Conservation (phyloP, 2,329 filamentous ascomycete genomes). For the Talaromyces sp. region DNA sequence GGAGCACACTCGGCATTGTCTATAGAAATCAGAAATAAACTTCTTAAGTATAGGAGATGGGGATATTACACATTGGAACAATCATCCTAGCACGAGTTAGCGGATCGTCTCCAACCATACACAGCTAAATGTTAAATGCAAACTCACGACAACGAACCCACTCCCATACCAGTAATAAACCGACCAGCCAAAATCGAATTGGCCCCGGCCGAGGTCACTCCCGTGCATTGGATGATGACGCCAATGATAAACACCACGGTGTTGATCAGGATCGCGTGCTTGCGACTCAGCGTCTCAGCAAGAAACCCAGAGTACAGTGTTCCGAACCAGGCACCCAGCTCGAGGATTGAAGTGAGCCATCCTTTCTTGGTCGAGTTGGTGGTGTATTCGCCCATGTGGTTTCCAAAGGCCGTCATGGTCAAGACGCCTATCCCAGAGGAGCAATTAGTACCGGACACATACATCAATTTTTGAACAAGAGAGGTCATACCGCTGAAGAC, state of each 20-base stretch:
- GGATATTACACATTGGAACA: slow-evolving; percentile 47
- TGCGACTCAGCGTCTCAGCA: slow-evolving; percentile 65
- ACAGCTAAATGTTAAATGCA: too few species aligned
- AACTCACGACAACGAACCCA: slow-evolving; percentile 40
- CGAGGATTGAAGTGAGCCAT: slow-evolving; percentile 55
- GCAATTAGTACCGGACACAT: neutral
- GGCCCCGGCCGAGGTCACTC: slow-evolving; percentile 25
- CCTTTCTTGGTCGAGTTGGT: slow-evolving; percentile 21
- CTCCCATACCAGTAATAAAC: slow-evolving; percentile 58
- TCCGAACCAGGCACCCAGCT: slow-evolving; percentile 74
- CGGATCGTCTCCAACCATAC: neutral
- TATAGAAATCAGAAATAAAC: slow-evolving; percentile 50
- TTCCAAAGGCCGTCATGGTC: slow-evolving; percentile 14
- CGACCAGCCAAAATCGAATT: slow-evolving; percentile 61
- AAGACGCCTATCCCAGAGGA: slow-evolving; percentile 9
- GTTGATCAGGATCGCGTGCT: slow-evolving; percentile 49
- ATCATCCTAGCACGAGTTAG: slow-evolving; percentile 25
- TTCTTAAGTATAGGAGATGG: slow-evolving; percentile 58
- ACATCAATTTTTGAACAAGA: neutral
- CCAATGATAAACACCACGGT: slow-evolving; percentile 52
- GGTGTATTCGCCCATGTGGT: slow-evolving; percentile 21
- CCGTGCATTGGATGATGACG: slow-evolving; percentile 63
- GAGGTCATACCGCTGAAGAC: slow-evolving; percentile 16
- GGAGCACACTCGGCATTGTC: slow-evolving; percentile 41
- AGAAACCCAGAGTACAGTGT: slow-evolving; percentile 65